These are phyloP conservation scores for Ceratobasidium sp. DNA, from an alignment of 1,284 basidiomycete species.

Conservation along the genomic window DNA sequence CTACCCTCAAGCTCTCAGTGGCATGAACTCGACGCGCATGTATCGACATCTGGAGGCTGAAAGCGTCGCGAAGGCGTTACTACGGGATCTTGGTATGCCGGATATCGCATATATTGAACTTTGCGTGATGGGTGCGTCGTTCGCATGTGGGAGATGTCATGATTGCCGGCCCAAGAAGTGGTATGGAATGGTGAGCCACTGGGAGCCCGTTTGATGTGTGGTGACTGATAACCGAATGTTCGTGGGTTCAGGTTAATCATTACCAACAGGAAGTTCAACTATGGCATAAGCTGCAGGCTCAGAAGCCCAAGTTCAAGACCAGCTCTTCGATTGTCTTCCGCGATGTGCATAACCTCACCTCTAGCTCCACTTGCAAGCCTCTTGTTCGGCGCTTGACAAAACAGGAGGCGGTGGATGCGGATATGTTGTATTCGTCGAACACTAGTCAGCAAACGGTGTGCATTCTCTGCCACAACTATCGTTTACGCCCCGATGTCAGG, in stretches of 20 bases:
- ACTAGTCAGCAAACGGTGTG: too few species aligned
- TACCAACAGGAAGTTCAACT: neutral
- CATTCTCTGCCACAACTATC: too few species aligned
- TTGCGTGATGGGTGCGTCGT: neutral
- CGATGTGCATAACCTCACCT: neutral
- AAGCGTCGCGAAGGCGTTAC: neutral
- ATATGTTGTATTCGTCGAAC: too few species aligned
- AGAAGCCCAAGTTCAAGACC: neutral
- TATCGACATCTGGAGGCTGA: conserved; percentile 18
- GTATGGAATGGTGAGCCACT: neutral
- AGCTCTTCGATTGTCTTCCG: neutral
- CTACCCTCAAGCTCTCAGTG: neutral
- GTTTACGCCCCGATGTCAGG: too few species aligned
- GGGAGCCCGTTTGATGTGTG: neutral
- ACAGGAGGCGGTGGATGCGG: too few species aligned
- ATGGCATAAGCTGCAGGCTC: neutral
- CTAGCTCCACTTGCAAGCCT: neutral
- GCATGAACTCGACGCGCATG: neutral
- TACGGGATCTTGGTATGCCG: neutral
- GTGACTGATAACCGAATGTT: neutral
- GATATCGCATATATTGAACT: conserved; percentile 12
- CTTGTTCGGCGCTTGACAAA: neutral
- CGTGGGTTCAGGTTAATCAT: neutral
- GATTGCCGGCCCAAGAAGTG: neutral
- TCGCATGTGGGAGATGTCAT: neutral